These are phyloP conservation scores for Malassezia equina DNA, from an alignment of 1,284 basidiomycete genomes.

Conservation along the genomic window DNA sequence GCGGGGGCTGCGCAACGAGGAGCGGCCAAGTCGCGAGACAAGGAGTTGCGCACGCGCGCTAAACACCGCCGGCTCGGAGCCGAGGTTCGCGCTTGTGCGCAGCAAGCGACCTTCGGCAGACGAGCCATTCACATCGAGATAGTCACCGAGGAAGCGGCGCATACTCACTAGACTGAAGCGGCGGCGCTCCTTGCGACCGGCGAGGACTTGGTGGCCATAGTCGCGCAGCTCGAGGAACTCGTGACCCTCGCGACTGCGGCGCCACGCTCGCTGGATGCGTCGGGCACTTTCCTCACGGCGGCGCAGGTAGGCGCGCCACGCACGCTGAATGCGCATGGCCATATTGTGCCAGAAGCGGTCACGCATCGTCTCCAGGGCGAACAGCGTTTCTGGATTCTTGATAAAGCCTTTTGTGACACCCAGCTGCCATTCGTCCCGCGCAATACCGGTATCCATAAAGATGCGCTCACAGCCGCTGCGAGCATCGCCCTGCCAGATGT, in stretches of 20 bases:
- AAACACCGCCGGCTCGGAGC: slow-evolving; percentile 54
- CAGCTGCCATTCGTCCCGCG: slow-evolving; percentile 98
- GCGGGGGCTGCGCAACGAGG: slow-evolving; percentile 83
- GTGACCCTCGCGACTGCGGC: slow-evolving; percentile 87
- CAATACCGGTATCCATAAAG: slow-evolving; percentile 84
- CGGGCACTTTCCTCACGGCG: slow-evolving; percentile 90
- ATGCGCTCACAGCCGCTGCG: slow-evolving; percentile 88
- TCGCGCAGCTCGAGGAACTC: slow-evolving; percentile 81
- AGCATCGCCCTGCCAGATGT: slow-evolving; percentile 86
- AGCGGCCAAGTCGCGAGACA: slow-evolving; percentile 74
- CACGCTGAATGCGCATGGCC: slow-evolving; percentile 90
- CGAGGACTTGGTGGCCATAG: slow-evolving; percentile 84
- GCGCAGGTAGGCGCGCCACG: slow-evolving; percentile 87
- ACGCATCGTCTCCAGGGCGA: slow-evolving; percentile 95
- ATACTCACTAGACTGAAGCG: slow-evolving; percentile 87
- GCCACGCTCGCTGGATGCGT: slow-evolving; percentile 96
- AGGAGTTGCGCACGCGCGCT: slow-evolving; percentile 75
- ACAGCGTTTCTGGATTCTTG: slow-evolving; percentile 97
- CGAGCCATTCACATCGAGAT: slow-evolving; percentile 63
- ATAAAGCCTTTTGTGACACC: slow-evolving; percentile 97
- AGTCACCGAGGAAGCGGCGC: slow-evolving; percentile 92
- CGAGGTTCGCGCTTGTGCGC: slow-evolving; percentile 62
- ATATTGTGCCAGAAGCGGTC: slow-evolving; percentile 99
- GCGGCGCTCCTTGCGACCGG: slow-evolving; percentile 81
- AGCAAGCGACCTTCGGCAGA: slow-evolving; percentile 69